phyloP scores from a whole-genome alignment of 176 grass and related monocot genomes.

The Phyllostachys edulis region DNA sequence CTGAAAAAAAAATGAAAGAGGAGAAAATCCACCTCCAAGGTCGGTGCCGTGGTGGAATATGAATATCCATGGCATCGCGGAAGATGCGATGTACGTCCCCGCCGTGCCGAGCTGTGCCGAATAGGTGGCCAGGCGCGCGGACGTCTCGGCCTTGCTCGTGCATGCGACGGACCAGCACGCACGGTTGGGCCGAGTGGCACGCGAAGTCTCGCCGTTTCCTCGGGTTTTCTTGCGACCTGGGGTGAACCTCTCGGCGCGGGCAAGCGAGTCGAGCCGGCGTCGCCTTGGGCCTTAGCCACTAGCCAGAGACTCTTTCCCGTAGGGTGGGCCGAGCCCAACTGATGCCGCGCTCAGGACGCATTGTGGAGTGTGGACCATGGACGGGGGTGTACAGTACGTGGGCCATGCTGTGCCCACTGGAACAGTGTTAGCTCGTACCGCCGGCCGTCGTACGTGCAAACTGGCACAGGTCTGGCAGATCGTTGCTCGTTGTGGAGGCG shows the following conservation, averaged over 20 bases:
- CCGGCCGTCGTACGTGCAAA: neutral
- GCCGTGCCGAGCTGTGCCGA: neutral
- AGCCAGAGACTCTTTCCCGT: neutral
- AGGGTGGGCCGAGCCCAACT: neutral
- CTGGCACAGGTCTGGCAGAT: conserved; percentile 17
- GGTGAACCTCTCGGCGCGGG: neutral
- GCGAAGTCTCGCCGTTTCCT: neutral
- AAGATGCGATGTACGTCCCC: neutral
- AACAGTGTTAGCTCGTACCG: neutral
- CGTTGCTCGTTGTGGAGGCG: neutral
- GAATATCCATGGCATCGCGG: conserved; percentile 35
- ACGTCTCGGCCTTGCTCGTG: neutral
- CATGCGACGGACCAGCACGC: too few species aligned
- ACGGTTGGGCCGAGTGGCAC: neutral
- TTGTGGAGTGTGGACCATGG: neutral
- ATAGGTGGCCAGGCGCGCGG: neutral
- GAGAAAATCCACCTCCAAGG: neutral
- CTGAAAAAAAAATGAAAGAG: too few species aligned
- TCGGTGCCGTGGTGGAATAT: conserved; percentile 26
- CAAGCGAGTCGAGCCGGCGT: neutral
- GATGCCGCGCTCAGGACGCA: neutral
- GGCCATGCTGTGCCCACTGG: neutral
- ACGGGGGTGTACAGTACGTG: neutral
- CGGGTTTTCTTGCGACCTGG: neutral
- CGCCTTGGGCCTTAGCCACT: neutral